Conservation (phyloP, 352 stramenopile genomes). For the Phytophthora pseudosyringae region DNA sequence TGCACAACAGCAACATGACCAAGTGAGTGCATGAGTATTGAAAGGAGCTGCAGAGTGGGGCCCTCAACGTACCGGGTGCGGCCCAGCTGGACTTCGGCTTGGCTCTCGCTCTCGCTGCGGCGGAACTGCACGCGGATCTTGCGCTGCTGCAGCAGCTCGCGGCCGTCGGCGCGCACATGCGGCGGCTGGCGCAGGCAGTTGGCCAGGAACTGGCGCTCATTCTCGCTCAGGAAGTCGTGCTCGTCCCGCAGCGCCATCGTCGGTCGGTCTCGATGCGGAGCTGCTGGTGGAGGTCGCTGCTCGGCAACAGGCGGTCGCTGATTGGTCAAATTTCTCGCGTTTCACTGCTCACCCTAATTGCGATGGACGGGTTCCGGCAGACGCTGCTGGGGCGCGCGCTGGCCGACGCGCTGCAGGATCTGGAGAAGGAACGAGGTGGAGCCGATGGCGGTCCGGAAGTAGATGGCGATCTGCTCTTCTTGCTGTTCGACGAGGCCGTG, state of each 20-base stretch:
- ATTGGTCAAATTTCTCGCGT: constrained; percentile 24
- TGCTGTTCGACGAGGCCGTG: constrained; percentile 62
- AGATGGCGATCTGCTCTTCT: constrained; percentile 57
- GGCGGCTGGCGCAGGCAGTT: constrained; percentile 61
- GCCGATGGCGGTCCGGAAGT: constrained; percentile 11
- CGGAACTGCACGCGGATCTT: constrained; percentile 89
- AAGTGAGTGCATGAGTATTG: constrained; percentile 2
- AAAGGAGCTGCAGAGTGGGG: background rate
- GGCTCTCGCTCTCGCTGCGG: constrained; percentile 72
- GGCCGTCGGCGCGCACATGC: constrained; percentile 74
- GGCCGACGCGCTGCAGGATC: constrained; percentile 63
- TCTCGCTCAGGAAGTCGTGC: constrained; percentile 82
- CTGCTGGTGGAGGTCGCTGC: constrained; percentile 20
- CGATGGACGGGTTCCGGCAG: constrained; percentile 72
- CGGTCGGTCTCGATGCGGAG: constrained; percentile 1
- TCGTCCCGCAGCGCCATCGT: constrained; percentile 64
- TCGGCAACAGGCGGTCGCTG: constrained; percentile 2
- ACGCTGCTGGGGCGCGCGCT: constrained; percentile 66
- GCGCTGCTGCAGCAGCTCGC: constrained; percentile 82
- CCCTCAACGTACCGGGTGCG: constrained; percentile 60
- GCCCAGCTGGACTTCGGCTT: constrained; percentile 82
- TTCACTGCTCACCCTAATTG: background rate
- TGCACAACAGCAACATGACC: constrained; percentile 18
- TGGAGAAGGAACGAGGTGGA: constrained; percentile 39
- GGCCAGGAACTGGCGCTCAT: constrained; percentile 82